Percentiles rank a stretch among this genome's conserved stretches.
Evolutionary conservation across 2,329 filamentous ascomycete species (phyloP).

Genomic region (Bipolaris victoriae): DNA sequence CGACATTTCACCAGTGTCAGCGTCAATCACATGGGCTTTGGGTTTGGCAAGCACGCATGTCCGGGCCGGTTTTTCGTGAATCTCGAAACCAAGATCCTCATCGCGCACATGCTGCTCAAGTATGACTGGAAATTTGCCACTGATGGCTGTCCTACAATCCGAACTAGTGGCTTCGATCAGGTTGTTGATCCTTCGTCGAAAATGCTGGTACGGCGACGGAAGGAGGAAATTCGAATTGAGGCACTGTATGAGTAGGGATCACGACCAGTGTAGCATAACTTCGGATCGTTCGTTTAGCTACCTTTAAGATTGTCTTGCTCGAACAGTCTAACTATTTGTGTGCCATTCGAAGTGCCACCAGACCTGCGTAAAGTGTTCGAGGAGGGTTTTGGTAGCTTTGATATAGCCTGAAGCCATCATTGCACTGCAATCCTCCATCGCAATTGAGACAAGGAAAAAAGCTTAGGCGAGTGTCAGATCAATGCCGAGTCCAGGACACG

Average conservation of each 20-base stretch:
- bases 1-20: constrained; percentile 5
- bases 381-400: neutral
- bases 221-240: constrained; percentile 6
- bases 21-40: constrained; percentile 4
- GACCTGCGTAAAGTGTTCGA: constrained; percentile 1
- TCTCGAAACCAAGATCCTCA: constrained; percentile 5
- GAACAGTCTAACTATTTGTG: neutral
- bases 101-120: constrained; percentile 7
- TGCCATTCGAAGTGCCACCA: neutral
- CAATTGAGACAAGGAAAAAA: constrained; percentile 2
- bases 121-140: constrained; percentile 5
- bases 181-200: constrained; percentile 6
- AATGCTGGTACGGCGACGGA: constrained; percentile 4
- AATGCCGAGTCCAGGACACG: constrained; percentile 1
- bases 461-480: neutral
- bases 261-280: neutral
- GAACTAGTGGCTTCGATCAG: constrained; percentile 5
- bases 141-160: constrained; percentile 4
- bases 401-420: constrained; percentile 5
- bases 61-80: constrained; percentile 5
- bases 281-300: neutral
- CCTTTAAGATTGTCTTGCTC: neutral
- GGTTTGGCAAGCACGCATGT: constrained; percentile 3
- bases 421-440: constrained; percentile 5
- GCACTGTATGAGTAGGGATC: constrained; percentile 5